Evolutionary conservation across 1,139 yeast genomes (phyloP).

Genomic region (Yamadazyma triangularis): DNA sequence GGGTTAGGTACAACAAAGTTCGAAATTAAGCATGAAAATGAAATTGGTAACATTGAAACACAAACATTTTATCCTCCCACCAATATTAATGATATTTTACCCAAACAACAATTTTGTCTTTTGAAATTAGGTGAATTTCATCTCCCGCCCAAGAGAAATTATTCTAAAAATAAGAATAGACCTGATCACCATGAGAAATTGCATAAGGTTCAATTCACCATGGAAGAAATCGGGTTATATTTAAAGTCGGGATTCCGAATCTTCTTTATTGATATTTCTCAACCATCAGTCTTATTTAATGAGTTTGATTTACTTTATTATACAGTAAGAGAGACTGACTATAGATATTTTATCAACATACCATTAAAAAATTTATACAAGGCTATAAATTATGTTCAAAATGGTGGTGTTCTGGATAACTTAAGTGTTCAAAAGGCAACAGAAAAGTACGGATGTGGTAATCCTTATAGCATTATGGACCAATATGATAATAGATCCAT

Average conservation of each 20-base stretch:
- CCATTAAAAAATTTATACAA: constrained; percentile 41
- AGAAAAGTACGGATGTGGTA: constrained; percentile 28
- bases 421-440: constrained; percentile 12
- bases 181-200: constrained; percentile 20
- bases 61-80: constrained; percentile 53
- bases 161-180: constrained; percentile 1
- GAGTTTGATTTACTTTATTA: constrained; percentile 42
- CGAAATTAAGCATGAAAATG: constrained; percentile 32
- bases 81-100: constrained; percentile 54
- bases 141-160: constrained; percentile 12
- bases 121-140: constrained; percentile 49
- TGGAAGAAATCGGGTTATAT: constrained; percentile 59
- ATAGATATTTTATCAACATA: constrained; percentile 37
- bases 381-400: constrained; percentile 35
- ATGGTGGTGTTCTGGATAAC: constrained; percentile 19
- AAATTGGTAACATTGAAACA: constrained; percentile 15
- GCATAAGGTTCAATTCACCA: constrained; percentile 37
- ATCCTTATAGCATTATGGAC: constrained; percentile 21
- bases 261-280: constrained; percentile 52
- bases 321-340: constrained; percentile 38
- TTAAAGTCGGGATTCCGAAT: constrained; percentile 55
- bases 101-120: constrained; percentile 48
- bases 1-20: constrained; percentile 61
- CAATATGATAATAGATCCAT: constrained; percentile 20
- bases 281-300: constrained; percentile 39